Conservation (phyloP, 2,329 filamentous ascomycete species). For the Curvularia sp. region DNA sequence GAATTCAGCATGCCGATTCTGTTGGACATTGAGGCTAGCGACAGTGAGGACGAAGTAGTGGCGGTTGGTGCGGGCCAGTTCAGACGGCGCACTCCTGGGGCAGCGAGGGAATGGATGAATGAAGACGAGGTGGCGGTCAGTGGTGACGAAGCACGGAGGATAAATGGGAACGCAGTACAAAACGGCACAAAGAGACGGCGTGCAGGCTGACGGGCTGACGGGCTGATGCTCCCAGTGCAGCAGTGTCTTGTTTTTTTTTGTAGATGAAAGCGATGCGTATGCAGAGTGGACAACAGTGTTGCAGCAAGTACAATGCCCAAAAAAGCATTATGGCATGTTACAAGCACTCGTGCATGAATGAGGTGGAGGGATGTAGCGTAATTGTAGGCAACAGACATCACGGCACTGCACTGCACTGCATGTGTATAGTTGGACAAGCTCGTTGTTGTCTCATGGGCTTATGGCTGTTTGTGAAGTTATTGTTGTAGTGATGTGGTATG, state of each 20-base stretch:
- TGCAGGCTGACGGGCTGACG: conserved; percentile 25
- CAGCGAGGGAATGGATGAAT: conserved; percentile 71
- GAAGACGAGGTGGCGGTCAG: conserved; percentile 57
- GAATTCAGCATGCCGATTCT: conserved; percentile 92
- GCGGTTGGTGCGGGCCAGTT: conserved; percentile 79
- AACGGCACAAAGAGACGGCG: conserved; percentile 49
- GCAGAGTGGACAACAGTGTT: not conserved
- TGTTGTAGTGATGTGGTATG: not conserved
- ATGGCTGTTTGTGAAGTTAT: not conserved
- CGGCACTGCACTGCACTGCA: no score
- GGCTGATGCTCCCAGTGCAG: no score
- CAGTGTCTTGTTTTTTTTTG: not conserved
- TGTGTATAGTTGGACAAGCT: no score
- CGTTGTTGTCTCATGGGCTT: no score
- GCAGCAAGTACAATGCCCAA: not conserved
- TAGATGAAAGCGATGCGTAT: not conserved
- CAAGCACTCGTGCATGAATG: not conserved
- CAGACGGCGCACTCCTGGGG: conserved; percentile 81
- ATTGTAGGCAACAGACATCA: no score
- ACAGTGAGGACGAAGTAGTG: conserved; percentile 88
- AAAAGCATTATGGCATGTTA: not conserved
- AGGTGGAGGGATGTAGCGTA: not conserved
- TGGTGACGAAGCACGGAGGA: conserved; percentile 46
- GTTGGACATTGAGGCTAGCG: conserved; percentile 90
- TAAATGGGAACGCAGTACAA: conserved; percentile 41